Evolutionary conservation across 257 asterid species (phyloP).

Genomic region (Nicotiana tomentosiformis): DNA sequence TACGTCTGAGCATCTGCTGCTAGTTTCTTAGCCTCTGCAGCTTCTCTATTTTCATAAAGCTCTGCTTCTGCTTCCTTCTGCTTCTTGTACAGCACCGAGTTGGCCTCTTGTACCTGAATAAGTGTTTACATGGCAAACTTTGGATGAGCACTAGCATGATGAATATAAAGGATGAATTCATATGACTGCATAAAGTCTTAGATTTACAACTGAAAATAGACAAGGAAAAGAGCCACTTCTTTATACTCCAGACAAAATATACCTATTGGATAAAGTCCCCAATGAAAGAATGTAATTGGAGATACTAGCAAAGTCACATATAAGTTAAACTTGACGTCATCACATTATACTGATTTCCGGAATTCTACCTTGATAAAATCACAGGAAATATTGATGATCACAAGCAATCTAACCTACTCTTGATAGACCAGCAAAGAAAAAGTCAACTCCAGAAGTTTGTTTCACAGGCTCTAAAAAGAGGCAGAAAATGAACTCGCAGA

Average conservation of each 20-base stretch:
- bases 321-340: background rate
- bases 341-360: background rate
- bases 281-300: background rate
- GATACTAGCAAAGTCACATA: background rate
- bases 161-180: background rate
- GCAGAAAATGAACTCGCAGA: background rate
- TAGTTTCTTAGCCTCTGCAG: constrained; percentile 44
- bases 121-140: background rate
- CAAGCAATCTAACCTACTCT: background rate
- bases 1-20: constrained; percentile 43
- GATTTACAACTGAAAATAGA: background rate
- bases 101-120: constrained; percentile 51
- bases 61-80: constrained; percentile 54
- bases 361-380: background rate
- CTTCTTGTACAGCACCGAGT: constrained; percentile 59
- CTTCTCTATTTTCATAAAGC: constrained; percentile 42
- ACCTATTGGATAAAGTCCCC: background rate
- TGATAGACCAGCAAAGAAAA: background rate
- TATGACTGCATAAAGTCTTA: background rate
- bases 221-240: background rate
- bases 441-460: background rate
- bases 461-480: background rate
- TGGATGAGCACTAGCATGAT: background rate
- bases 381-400: background rate
- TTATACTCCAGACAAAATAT: background rate